These are phyloP conservation scores for Phytophthora colocasiae DNA, from an alignment of 352 stramenopile genomes.

Conservation along the genomic window DNA sequence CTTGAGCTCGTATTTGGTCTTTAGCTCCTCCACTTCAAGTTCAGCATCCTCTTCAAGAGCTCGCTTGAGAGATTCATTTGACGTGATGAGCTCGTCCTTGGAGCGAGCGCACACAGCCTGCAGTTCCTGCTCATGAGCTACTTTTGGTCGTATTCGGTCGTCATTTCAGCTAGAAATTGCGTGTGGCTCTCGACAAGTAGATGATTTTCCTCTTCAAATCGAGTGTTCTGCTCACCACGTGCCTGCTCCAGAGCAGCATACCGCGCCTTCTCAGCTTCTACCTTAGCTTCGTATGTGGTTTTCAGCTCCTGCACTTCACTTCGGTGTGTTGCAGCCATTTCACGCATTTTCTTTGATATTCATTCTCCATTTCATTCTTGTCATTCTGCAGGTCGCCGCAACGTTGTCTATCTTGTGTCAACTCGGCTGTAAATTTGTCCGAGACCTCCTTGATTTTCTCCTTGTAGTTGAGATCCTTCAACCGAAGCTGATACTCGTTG, in stretches of 20 bases:
- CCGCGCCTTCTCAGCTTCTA: conserved; percentile 91
- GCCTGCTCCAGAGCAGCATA: conserved; percentile 86
- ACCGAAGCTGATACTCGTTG: conserved; percentile 95
- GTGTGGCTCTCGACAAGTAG: conserved; percentile 82
- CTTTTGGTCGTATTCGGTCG: conserved; percentile 92
- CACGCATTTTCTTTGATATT: conserved; percentile 92
- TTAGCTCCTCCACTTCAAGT: conserved; percentile 93
- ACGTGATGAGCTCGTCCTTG: conserved; percentile 80
- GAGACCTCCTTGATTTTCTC: conserved; percentile 97
- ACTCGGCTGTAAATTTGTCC: conserved; percentile 93
- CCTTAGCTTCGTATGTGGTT: conserved; percentile 90
- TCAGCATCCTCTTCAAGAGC: conserved; percentile 96
- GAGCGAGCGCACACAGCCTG: conserved; percentile 65
- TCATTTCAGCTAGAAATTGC: conserved; percentile 92
- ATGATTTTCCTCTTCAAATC: conserved; percentile 82
- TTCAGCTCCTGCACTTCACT: conserved; percentile 92
- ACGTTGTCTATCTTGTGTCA: conserved; percentile 93
- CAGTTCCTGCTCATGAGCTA: conserved; percentile 85
- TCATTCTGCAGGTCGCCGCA: conserved; percentile 91
- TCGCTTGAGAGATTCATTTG: conserved; percentile 91
- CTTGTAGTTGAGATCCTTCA: conserved; percentile 97
- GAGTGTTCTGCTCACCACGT: conserved; percentile 73
- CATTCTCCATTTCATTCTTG: conserved; percentile 92
- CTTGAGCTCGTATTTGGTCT: conserved; percentile 92
- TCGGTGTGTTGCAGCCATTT: conserved; percentile 91